These are phyloP conservation scores for Sordariomycetes sp. DNA, from an alignment of 2,329 filamentous ascomycete genomes.

Conservation along the genomic window DNA sequence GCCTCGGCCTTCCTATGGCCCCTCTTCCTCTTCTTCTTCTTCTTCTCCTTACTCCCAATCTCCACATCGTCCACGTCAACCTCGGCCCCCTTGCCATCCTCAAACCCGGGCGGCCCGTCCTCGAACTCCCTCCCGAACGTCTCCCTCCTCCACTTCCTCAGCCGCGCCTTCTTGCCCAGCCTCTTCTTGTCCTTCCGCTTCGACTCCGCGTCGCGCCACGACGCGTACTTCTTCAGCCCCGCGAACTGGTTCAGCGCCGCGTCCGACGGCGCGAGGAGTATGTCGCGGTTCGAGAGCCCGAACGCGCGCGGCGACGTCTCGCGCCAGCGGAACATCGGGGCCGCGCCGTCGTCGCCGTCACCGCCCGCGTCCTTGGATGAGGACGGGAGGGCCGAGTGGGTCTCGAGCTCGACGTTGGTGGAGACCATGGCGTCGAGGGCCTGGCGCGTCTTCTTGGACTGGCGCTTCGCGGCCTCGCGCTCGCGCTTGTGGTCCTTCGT, in stretches of 20 bases:
- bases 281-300: conserved; percentile 81
- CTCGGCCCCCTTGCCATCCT: conserved; percentile 20
- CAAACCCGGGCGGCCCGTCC: conserved; percentile 42
- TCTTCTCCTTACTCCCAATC: conserved; percentile 22
- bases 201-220: conserved; percentile 80
- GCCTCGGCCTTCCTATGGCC: conserved; percentile 27
- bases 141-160: conserved; percentile 73
- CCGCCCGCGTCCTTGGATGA: conserved; percentile 26
- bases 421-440: conserved; percentile 83
- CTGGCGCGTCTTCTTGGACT: conserved; percentile 68
- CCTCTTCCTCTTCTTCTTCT: conserved; percentile 43
- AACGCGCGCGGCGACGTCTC: conserved; percentile 87
- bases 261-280: conserved; percentile 80
- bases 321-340: conserved; percentile 67
- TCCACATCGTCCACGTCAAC: conserved; percentile 17
- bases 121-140: conserved; percentile 51
- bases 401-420: conserved; percentile 63
- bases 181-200: conserved; percentile 82
- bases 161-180: conserved; percentile 82
- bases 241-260: conserved; percentile 79
- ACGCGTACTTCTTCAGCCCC: conserved; percentile 87
- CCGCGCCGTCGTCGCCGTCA: conserved; percentile 4
- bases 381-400: conserved; percentile 42
- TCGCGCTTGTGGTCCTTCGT: conserved; percentile 52
- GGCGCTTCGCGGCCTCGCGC: conserved; percentile 49